Evolutionary conservation across 2,329 filamentous ascomycete species (phyloP), one percentile per base, ranked within the genome.

Genomic region (Fusarium poae): DNA sequence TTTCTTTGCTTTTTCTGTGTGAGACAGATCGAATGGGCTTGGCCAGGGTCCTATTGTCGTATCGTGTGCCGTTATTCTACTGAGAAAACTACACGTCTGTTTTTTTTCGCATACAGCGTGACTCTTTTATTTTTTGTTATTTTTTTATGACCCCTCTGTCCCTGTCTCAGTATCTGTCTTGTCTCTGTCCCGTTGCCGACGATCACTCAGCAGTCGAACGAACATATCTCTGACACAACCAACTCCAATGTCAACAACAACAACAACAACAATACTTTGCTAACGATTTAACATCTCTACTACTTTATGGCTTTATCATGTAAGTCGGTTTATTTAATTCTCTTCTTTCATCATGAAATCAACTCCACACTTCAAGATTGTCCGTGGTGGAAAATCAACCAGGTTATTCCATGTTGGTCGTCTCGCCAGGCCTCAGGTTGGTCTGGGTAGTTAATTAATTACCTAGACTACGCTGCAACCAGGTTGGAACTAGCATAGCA

Each of bases 261-360:
- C 49, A 55, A 57, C 34, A 54, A 58, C 52, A 53, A 53, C 53
- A 20, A 55, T 27, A 54, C 23, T 25, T 18, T 27, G 29, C 20
- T 62, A 50, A 30, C 34, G 50, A 34, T 34, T 16, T 16, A 12
- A 18, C 25, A 34, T 42, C 32, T 43, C 30, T 42, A 40, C 20
- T 49, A 11, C 50, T 68, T 70, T 70, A 70, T 70, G 67, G 67
- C 51, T 68, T 65, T 63, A 23, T 57, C 58, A 57, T 57, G 67
- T 70, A 71, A 56, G 67, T 70, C 23, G 20, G 16, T 44, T 44
- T 42, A 23, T 40, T 39, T 32, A 50, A 51, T 52, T 68, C 46
- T 39, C 27, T 58, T 48, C 43, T 59, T 45, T 49, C 46, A 52
- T 49, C 21, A 68, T 70, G 67, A 70, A 55, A 71, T 68, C 63